Evolutionary conservation across 768 basidiomycete species (phyloP), one percentile per base, ranked within the genome.

Genomic region (Piloderma croceum): DNA sequence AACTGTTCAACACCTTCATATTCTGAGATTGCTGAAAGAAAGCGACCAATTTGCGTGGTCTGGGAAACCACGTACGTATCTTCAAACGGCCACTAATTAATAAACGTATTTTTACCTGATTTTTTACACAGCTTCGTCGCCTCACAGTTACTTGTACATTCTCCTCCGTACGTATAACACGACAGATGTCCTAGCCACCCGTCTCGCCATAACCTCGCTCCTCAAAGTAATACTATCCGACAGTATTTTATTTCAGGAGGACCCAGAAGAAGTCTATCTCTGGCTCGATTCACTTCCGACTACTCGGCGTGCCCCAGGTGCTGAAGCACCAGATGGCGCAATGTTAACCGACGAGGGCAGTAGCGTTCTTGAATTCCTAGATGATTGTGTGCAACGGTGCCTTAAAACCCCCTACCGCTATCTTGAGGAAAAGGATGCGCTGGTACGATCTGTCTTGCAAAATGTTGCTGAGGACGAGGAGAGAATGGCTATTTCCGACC

Each of bases 321-420:
- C 67, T 1, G 57, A 69, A 43, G 60, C 74, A 2, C 76, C 76
- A 2, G 78, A 83, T 42, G 74, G 70, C 3, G 61, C 71, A 0
- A 55, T 65, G 5, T 63, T 83, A 17, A 67, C 64, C 2, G 76
- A 76, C 33, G 85, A 84, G 61, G 64, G 66, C 9, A 69, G 71
- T 5, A 67, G 69, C 31, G 74, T 82, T 20, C 63, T 84, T 13
- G 43, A 60, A 1, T 91, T 96, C 63, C 51, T 96, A 9, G 93
- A 97, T 47, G 90, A 92, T 37, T 94, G 90, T 53, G 70, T 86
- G 3, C 81, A 84, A 42, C 72, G 88, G 13, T 91, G 83, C 49
- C 55, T 83, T 47, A 90, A 85, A 59, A 84, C 83, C 2, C 88
- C 90, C 0, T 87, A 91, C 57, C 74, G 78, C 21, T 97, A 94